Conservation (phyloP, 169 alveolate genomes). For the Plasmodium inui region DNA sequence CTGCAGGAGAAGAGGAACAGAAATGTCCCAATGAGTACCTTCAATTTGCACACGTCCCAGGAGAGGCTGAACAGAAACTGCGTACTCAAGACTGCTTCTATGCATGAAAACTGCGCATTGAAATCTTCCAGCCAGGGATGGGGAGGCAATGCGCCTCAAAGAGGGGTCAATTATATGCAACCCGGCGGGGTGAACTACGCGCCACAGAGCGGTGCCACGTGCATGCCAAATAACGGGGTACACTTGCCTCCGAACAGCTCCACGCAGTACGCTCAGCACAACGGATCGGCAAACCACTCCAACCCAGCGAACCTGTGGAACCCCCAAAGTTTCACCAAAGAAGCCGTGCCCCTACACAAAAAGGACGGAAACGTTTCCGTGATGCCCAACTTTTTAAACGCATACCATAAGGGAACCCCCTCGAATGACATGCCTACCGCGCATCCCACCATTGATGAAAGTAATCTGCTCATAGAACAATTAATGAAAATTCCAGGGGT, state of each 20-base stretch:
- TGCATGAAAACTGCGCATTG: background rate
- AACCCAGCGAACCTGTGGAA: background rate
- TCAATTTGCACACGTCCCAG: background rate
- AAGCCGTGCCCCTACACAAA: slow-evolving; percentile 5
- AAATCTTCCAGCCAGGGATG: background rate
- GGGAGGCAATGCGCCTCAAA: background rate
- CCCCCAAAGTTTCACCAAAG: slow-evolving; percentile 2
- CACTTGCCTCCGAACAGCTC: background rate
- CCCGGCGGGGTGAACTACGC: background rate
- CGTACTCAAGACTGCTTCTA: slow-evolving; percentile 7
- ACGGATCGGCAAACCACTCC: background rate
- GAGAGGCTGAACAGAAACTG: slow-evolving; percentile 16
- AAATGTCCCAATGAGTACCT: background rate
- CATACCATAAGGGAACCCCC: background rate
- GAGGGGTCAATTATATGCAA: background rate
- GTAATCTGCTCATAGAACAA: slow-evolving; percentile 33
- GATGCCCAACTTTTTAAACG: slow-evolving; percentile 2
- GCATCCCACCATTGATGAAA: slow-evolving; percentile 3
- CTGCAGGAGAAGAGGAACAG: background rate
- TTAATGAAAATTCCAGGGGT: slow-evolving; percentile 74
- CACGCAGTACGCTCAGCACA: background rate
- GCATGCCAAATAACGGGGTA: background rate
- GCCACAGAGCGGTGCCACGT: background rate
- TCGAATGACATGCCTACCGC: slow-evolving; percentile 6
- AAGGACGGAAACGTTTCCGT: slow-evolving; percentile 3